Evolutionary conservation across 163 green algal species (phyloP).

Genomic region (Chloromonas sp.): DNA sequence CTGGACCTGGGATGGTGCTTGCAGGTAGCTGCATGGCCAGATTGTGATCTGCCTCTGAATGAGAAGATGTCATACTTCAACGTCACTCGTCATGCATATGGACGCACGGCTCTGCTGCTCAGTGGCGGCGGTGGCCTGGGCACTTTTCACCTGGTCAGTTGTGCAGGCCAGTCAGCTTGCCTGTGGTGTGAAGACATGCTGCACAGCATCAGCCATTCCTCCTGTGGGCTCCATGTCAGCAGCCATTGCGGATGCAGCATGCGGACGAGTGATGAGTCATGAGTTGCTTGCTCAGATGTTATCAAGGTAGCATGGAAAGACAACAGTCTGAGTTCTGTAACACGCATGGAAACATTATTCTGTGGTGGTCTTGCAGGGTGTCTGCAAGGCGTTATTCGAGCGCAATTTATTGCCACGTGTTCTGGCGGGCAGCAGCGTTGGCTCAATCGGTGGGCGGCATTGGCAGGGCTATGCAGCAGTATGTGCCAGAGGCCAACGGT

Average conservation of each 20-base stretch:
- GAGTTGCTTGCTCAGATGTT: too few species aligned
- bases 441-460: slow-evolving; percentile 65
- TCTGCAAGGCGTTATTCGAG: slow-evolving; percentile 90
- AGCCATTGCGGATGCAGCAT: too few species aligned
- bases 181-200: too few species aligned
- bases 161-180: too few species aligned
- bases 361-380: slow-evolving; percentile 52
- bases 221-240: background rate
- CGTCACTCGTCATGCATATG: slow-evolving; percentile 92
- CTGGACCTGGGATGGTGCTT: too few species aligned
- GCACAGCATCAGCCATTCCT: too few species aligned
- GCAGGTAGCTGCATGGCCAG: slow-evolving; percentile 29
- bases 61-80: slow-evolving; percentile 89
- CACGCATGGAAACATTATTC: too few species aligned
- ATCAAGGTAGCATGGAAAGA: too few species aligned
- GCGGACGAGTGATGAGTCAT: too few species aligned
- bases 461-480: background rate
- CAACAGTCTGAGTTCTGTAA: too few species aligned
- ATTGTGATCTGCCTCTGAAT: slow-evolving; percentile 58
- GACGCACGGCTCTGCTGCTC: slow-evolving; percentile 91
- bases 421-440: slow-evolving; percentile 79
- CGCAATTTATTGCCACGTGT: slow-evolving; percentile 86
- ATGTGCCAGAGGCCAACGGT: background rate
- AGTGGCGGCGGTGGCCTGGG: slow-evolving; percentile 86
- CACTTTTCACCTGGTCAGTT: slow-evolving; percentile 85